phyloP scores from a whole-genome alignment of 148 eudicot genomes.

The Chenopodium quinoa region DNA sequence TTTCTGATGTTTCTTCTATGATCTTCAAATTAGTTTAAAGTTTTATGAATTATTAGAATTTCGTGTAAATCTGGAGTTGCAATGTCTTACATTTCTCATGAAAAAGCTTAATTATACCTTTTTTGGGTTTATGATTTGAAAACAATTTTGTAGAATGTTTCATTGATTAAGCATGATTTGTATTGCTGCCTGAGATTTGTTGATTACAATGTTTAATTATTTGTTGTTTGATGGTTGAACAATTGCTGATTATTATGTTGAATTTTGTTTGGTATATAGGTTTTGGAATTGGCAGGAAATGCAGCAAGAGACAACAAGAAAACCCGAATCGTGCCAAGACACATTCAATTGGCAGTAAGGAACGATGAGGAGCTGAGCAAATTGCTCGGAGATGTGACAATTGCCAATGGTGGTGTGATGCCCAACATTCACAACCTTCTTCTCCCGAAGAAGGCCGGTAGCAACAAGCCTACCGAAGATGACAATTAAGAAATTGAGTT shows the following conservation, averaged over 20 bases:
- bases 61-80: too few species aligned
- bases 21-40: too few species aligned
- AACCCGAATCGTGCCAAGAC: conserved; percentile 76
- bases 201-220: too few species aligned
- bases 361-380: conserved; percentile 87
- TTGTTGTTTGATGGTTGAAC: too few species aligned
- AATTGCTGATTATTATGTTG: background rate
- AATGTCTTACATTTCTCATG: too few species aligned
- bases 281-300: conserved; percentile 82
- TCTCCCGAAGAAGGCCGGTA: conserved; percentile 64
- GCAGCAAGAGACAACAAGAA: conserved; percentile 94
- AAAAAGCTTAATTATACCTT: too few species aligned
- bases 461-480: conserved; percentile 49
- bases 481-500: conserved; percentile 18
- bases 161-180: background rate
- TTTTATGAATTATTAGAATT: too few species aligned
- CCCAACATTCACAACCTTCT: conserved; percentile 86
- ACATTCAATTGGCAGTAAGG: conserved; percentile 77
- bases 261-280: conserved; percentile 32
- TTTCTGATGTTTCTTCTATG: too few species aligned
- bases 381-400: conserved; percentile 80
- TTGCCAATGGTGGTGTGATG: conserved; percentile 91
- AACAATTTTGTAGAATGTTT: background rate
- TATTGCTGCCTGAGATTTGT: too few species aligned
- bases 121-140: background rate